Evolutionary conservation across 208 protist genomes (phyloP).

Genomic region (Crithidia fasciculata): DNA sequence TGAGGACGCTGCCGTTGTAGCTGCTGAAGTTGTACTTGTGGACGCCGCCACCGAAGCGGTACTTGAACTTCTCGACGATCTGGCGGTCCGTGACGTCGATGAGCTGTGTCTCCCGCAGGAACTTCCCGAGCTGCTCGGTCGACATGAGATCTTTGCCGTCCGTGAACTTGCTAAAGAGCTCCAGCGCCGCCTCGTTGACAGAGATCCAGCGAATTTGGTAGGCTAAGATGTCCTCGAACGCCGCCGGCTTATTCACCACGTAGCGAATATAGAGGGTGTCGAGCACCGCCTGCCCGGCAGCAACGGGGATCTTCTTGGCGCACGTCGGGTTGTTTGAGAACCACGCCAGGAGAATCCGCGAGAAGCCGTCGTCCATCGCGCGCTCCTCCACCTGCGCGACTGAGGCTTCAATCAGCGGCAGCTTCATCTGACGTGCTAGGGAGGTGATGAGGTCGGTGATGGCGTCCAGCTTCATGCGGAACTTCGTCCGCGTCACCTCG

Average conservation of each 20-base stretch:
- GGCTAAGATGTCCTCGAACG: constrained; percentile 73
- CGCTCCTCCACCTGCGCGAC: constrained; percentile 72
- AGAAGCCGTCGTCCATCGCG: constrained; percentile 85
- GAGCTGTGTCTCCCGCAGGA: constrained; percentile 76
- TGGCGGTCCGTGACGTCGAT: constrained; percentile 77
- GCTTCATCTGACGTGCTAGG: constrained; percentile 43
- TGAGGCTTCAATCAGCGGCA: constrained; percentile 55
- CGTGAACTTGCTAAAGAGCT: constrained; percentile 81
- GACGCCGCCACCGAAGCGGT: constrained; percentile 83
- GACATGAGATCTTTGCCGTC: constrained; percentile 70
- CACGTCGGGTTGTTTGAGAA: constrained; percentile 63
- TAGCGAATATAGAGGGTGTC: constrained; percentile 72
- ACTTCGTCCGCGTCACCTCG: constrained; percentile 83
- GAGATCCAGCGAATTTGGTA: constrained; percentile 71
- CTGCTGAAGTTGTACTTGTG: constrained; percentile 89
- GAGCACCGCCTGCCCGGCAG: constrained; percentile 52
- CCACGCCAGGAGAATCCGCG: constrained; percentile 81
- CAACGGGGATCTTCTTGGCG: constrained; percentile 40
- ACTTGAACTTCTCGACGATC: constrained; percentile 85
- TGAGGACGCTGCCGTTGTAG: constrained; percentile 79
- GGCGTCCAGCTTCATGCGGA: constrained; percentile 73
- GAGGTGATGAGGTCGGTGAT: constrained; percentile 42
- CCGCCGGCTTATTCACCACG: constrained; percentile 36
- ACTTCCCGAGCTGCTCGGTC: constrained; percentile 76
- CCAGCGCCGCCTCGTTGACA: constrained; percentile 62